phyloP scores from a whole-genome alignment of 441 rosid genomes.

The Biscutella laevigata region DNA sequence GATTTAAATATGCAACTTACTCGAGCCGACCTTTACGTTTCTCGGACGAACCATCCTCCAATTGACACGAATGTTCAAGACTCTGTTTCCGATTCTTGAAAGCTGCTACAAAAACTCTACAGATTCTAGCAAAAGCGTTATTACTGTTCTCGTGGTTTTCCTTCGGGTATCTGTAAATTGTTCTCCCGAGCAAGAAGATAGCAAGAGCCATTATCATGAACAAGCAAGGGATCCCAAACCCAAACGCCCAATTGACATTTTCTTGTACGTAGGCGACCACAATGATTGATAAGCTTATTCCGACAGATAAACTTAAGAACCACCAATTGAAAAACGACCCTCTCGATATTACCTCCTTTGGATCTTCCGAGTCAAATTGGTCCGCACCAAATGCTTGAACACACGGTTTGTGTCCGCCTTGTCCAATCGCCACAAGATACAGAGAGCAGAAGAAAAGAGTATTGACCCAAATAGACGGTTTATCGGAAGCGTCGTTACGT shows the following conservation, averaged over 20 bases:
- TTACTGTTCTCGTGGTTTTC: not conserved
- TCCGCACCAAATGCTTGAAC: constrained; percentile 34
- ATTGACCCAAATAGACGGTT: constrained; percentile 17
- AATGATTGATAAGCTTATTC: constrained; percentile 14
- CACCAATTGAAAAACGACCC: constrained; percentile 33
- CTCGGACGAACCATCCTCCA: constrained; percentile 16
- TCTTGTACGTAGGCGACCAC: constrained; percentile 28
- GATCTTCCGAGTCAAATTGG: constrained; percentile 26
- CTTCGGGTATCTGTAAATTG: constrained; percentile 15
- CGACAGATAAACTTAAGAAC: constrained; percentile 25
- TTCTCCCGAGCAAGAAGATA: constrained; percentile 27
- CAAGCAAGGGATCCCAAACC: constrained; percentile 26
- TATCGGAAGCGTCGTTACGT: not conserved
- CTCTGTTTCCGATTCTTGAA: constrained; percentile 22
- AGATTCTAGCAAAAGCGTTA: constrained; percentile 24
- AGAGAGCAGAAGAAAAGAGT: constrained; percentile 22
- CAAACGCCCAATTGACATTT: constrained; percentile 25
- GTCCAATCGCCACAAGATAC: constrained; percentile 29
- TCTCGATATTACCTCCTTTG: constrained; percentile 18
- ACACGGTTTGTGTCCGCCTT: constrained; percentile 31
- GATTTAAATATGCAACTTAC: constrained; percentile 32
- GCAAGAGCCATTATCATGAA: constrained; percentile 23
- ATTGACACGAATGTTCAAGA: constrained; percentile 19
- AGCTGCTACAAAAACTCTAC: constrained; percentile 20
- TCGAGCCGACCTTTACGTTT: not conserved